These are phyloP conservation scores for Talaromyces islandicus DNA, from an alignment of 2,329 filamentous ascomycete genomes.

Conservation along the genomic window DNA sequence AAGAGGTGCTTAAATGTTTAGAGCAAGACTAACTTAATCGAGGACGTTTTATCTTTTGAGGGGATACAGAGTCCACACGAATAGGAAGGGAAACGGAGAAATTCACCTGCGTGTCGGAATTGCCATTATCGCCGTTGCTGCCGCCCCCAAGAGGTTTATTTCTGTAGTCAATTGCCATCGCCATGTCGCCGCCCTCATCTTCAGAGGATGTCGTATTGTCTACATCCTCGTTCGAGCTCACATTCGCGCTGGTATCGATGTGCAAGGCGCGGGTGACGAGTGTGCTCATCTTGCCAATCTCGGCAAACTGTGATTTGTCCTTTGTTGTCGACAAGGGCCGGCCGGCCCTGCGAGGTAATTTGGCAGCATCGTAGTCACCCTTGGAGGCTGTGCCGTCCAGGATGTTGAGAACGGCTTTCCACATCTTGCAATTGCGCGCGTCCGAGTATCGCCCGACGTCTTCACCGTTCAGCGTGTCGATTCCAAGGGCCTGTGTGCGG, in stretches of 20 bases:
- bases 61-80: background rate
- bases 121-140: background rate
- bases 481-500: slow-evolving; percentile 50
- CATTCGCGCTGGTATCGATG: slow-evolving; percentile 19
- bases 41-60: background rate
- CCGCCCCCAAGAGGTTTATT: too few relatives aligned
- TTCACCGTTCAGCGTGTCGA: slow-evolving; percentile 50
- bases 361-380: slow-evolving; percentile 14
- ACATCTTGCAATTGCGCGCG: slow-evolving; percentile 40
- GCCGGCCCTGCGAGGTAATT: slow-evolving; percentile 22
- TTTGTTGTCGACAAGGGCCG: slow-evolving; percentile 18
- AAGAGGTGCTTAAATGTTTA: background rate
- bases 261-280: slow-evolving; percentile 32
- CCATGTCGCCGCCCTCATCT: background rate
- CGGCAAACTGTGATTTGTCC: slow-evolving; percentile 19
- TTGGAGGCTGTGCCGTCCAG: slow-evolving; percentile 30
- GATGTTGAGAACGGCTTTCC: slow-evolving; percentile 41
- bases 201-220: slow-evolving; percentile 5
- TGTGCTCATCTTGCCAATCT: slow-evolving; percentile 32
- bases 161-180: background rate
- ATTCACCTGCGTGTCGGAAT: background rate
- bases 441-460: slow-evolving; percentile 45
- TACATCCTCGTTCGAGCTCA: slow-evolving; percentile 16
- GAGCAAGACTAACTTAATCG: background rate
- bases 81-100: background rate